Conservation (phyloP, 2,329 filamentous ascomycete genomes). For the Pseudopyricularia cyperi region DNA sequence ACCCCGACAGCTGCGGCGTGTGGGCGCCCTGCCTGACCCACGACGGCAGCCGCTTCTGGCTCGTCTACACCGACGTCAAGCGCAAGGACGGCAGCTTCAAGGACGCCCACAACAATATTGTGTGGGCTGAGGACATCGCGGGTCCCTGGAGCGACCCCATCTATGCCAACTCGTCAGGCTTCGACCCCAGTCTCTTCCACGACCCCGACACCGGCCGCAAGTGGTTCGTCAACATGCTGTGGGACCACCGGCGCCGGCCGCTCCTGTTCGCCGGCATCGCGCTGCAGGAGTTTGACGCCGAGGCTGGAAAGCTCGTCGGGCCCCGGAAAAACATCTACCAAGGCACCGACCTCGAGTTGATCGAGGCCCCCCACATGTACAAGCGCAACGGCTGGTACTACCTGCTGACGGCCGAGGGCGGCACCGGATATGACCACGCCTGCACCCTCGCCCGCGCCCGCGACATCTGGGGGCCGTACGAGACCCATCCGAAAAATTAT, state of each 20-base stretch:
- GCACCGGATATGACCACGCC: slow-evolving; percentile 26
- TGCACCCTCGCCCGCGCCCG: slow-evolving; percentile 42
- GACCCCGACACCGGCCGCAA: slow-evolving; percentile 37
- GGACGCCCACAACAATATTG: slow-evolving; percentile 51
- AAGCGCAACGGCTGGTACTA: slow-evolving; percentile 29
- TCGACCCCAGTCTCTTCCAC: slow-evolving; percentile 48
- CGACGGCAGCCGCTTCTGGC: slow-evolving; percentile 46
- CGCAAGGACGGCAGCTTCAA: slow-evolving; percentile 55
- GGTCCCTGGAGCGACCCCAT: slow-evolving; percentile 51
- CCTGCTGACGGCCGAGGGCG: slow-evolving; percentile 28
- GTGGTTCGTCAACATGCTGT: slow-evolving; percentile 45
- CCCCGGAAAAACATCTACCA: slow-evolving; percentile 40
- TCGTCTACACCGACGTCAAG: slow-evolving; percentile 53
- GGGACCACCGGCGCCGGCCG: slow-evolving; percentile 37
- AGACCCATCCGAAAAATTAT: slow-evolving; percentile 42
- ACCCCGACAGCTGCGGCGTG: slow-evolving; percentile 47
- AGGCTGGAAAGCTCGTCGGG: slow-evolving; percentile 35
- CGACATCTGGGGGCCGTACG: slow-evolving; percentile 48
- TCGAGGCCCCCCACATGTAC: slow-evolving; percentile 29
- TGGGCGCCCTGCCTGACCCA: slow-evolving; percentile 53
- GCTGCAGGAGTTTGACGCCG: slow-evolving; percentile 43
- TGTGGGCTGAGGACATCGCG: slow-evolving; percentile 35
- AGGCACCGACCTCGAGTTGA: slow-evolving; percentile 38
- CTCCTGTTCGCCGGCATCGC: slow-evolving; percentile 41
- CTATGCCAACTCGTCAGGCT: slow-evolving; percentile 47